Conservation (phyloP, 2,329 filamentous ascomycete genomes). For the Fusarium sambucinum region DNA sequence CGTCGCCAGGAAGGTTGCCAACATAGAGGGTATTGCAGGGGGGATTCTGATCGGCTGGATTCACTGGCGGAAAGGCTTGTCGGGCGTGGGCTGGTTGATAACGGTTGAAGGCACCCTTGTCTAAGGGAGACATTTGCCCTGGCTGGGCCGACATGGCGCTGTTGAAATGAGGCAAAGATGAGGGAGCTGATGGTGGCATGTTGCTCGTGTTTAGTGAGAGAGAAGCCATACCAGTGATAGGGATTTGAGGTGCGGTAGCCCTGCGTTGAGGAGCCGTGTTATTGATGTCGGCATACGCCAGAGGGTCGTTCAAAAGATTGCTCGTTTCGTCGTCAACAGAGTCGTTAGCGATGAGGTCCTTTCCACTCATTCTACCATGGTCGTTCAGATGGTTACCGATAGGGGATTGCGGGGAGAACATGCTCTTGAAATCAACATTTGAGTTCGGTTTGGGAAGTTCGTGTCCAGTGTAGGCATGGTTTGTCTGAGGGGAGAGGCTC, state of each 20-base stretch:
- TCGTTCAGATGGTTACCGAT: slow-evolving; percentile 78
- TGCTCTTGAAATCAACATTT: slow-evolving; percentile 66
- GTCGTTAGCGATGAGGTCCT: slow-evolving; percentile 78
- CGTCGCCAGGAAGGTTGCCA: slow-evolving; percentile 93
- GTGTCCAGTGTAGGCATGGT: slow-evolving; percentile 62
- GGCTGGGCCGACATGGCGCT: slow-evolving; percentile 56
- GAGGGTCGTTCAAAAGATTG: slow-evolving; percentile 77
- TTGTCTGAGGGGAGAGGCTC: slow-evolving; percentile 71
- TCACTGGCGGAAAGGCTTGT: slow-evolving; percentile 84
- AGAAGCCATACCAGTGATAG: slow-evolving; percentile 74
- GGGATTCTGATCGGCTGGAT: slow-evolving; percentile 95
- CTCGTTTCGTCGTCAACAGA: slow-evolving; percentile 75
- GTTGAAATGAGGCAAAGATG: slow-evolving; percentile 65
- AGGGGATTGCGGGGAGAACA: slow-evolving; percentile 80
- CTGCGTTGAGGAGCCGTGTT: slow-evolving; percentile 62
- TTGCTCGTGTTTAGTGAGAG: slow-evolving; percentile 78
- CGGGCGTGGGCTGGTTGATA: slow-evolving; percentile 63
- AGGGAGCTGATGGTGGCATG: slow-evolving; percentile 60
- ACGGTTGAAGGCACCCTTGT: slow-evolving; percentile 2
- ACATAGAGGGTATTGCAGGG: slow-evolving; percentile 99
- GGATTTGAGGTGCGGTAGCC: slow-evolving; percentile 78
- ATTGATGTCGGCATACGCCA: slow-evolving; percentile 76
- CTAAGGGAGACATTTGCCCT: slow-evolving; percentile 21
- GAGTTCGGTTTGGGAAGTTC: slow-evolving; percentile 71
- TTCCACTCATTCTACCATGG: slow-evolving; percentile 71